Evolutionary conservation across 345 rosid genomes (phyloP), one percentile per base, ranked within the genome.

Genomic region (Odontarrhena argentea): DNA sequence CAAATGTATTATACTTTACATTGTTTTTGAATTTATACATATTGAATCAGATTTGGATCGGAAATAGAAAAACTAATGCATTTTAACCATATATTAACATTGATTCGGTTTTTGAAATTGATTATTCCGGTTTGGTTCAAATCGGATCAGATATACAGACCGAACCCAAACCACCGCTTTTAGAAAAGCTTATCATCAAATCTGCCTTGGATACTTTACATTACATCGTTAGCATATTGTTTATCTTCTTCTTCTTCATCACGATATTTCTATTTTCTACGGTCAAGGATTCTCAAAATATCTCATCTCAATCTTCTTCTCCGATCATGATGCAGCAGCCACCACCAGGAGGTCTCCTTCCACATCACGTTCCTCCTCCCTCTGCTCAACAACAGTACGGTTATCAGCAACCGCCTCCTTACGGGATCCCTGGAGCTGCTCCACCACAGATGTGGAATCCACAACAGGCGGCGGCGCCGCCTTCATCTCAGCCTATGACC

Each of bases 301-400:
- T 18, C 22, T 18, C 22, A 18, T 66, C 65, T 9, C 13, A 61
- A 54, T 57, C 43, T n/a, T 38, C 41, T 50, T 22, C 55, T 41
- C 42, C 43, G 35, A 67, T 56, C 76, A 77, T 71, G 87, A 87
- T 83, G 95, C 93, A 80, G 75, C 91, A 86, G 70, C 91, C 85
- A 67, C 82, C 83, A 46, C 70, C 80, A 0, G 91, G 87, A 57
- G 84, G 75, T 55, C 46, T 77, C 62, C 74, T 68, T 14, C 84
- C 87, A 4, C 77, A 80, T 1, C 73, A 75, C 38, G 78, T 61
- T 2, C 76, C 74, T 32, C 80, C 67, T 68, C 74, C 77, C 6
- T 83, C 73, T 40, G 65, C 41, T 2, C 90, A 75, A 30, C 85
- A 69, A 10, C 88, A 73, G 46, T 83, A 61, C 75, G 82, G 63